Percentiles rank a stretch among this genome's conserved stretches.
These are phyloP conservation scores for Sporothrix globosa DNA, from an alignment of 2,329 filamentous ascomycete species.

Conservation along the genomic window DNA sequence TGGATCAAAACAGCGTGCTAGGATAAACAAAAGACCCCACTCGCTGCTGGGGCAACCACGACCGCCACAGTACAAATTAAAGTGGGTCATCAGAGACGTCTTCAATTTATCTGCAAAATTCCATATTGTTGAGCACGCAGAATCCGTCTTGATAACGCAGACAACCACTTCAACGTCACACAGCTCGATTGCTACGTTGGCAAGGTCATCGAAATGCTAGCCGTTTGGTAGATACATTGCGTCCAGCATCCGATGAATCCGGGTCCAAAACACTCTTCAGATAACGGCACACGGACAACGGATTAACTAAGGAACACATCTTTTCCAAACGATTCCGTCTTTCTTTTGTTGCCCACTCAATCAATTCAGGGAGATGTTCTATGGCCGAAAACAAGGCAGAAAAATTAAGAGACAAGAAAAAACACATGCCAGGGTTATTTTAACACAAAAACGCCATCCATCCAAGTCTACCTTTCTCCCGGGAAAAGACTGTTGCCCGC, in stretches of 20 bases:
- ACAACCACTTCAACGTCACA: not conserved
- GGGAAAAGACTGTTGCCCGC: conserved; percentile 4
- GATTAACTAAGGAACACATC: not conserved
- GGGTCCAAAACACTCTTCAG: not conserved
- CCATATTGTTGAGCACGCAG: too few relatives aligned
- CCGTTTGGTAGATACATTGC: not conserved
- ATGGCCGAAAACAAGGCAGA: conserved; percentile 11
- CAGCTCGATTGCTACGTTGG: not conserved
- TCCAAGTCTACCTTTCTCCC: conserved; percentile 13
- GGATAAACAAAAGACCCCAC: conserved; percentile 34
- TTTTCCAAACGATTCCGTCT: not conserved
- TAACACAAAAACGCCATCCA: conserved; percentile 33
- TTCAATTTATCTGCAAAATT: not conserved
- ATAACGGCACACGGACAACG: not conserved
- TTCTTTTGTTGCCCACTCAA: conserved; percentile 14
- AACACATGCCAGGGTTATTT: conserved; percentile 26
- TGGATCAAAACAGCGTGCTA: conserved; percentile 34
- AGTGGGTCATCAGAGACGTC: conserved; percentile 7
- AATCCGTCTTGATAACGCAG: too few relatives aligned
- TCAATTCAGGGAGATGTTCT: conserved; percentile 30
- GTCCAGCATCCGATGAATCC: not conserved
- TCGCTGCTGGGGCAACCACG: conserved; percentile 32
- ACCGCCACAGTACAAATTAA: conserved; percentile 7
- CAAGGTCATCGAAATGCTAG: not conserved
- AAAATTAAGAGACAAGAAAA: conserved; percentile 10